Conservation (phyloP, 2,329 filamentous ascomycete genomes). For the Hypoxylon sp. region DNA sequence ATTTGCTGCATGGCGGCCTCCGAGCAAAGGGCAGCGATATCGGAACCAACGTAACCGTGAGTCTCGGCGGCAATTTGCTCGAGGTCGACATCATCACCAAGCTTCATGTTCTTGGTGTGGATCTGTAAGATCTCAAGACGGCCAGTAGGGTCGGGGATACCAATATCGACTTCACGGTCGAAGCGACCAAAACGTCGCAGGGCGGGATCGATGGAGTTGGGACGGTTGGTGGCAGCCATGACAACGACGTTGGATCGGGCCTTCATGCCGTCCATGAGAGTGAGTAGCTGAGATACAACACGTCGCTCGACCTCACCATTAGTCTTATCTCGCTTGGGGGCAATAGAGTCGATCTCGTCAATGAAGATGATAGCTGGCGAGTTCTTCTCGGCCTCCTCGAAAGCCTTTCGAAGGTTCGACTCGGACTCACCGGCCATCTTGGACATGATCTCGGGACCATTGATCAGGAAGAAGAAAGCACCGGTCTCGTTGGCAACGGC, state of each 20-base stretch:
- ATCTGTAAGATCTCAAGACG: slow-evolving; percentile 99
- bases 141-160: slow-evolving; percentile 95
- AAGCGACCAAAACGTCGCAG: slow-evolving; percentile 98
- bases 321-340: slow-evolving; percentile 99
- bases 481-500: slow-evolving; percentile 99
- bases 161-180: slow-evolving; percentile 98
- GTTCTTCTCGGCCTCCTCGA: slow-evolving; percentile 99
- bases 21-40: slow-evolving; percentile 97
- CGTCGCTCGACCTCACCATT: slow-evolving; percentile 98
- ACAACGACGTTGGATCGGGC: slow-evolving; percentile 97
- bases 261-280: slow-evolving; percentile 99
- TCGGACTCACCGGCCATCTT: slow-evolving; percentile 99
- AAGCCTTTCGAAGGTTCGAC: slow-evolving; percentile 98
- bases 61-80: slow-evolving; percentile 97
- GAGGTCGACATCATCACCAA: slow-evolving; percentile 93
- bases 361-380: slow-evolving; percentile 99
- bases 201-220: slow-evolving; percentile 97
- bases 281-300: slow-evolving; percentile 94
- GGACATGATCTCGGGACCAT: slow-evolving; percentile 99
- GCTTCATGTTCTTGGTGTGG: slow-evolving; percentile 99
- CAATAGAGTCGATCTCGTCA: slow-evolving; percentile 98
- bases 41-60: slow-evolving; percentile 98
- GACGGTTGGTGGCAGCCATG: slow-evolving; percentile 98
- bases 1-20: slow-evolving; percentile 99
- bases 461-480: slow-evolving; percentile 99